These are phyloP conservation scores for Crataegus laevigata DNA, from an alignment of 306 rosid genomes.

Conservation along the genomic window DNA sequence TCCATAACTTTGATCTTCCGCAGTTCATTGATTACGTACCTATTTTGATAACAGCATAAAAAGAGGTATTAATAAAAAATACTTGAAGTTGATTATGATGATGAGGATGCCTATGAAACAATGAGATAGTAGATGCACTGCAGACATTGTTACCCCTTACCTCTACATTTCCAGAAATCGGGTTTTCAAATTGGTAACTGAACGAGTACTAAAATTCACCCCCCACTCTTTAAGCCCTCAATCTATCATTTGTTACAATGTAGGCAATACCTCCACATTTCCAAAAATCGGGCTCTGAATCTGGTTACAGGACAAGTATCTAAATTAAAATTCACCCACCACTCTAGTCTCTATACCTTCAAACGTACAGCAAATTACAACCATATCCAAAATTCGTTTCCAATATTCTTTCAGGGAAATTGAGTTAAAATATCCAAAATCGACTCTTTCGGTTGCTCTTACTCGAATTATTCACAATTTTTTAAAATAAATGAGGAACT, in stretches of 20 bases:
- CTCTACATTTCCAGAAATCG: background rate
- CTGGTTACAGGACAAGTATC: background rate
- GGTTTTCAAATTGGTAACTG: background rate
- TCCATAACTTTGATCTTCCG: conserved; percentile 34
- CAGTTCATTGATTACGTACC: conserved; percentile 24
- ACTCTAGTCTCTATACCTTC: background rate
- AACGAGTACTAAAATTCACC: background rate
- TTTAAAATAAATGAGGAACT: background rate
- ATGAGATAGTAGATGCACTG: background rate
- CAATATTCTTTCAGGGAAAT: background rate
- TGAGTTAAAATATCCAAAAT: background rate
- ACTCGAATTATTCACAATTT: background rate
- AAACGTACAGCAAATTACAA: background rate
- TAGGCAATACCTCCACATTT: background rate
- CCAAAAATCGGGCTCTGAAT: background rate
- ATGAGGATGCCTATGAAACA: background rate
- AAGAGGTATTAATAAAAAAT: background rate
- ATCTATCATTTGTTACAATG: background rate
- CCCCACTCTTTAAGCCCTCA: background rate
- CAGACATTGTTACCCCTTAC: background rate
- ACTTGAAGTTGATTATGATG: background rate
- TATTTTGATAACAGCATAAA: background rate
- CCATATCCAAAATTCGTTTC: background rate
- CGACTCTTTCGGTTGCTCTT: background rate
- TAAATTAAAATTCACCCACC: background rate